These are phyloP conservation scores for Basidioascus undulatus DNA, from an alignment of 768 basidiomycete species.

Conservation along the genomic window DNA sequence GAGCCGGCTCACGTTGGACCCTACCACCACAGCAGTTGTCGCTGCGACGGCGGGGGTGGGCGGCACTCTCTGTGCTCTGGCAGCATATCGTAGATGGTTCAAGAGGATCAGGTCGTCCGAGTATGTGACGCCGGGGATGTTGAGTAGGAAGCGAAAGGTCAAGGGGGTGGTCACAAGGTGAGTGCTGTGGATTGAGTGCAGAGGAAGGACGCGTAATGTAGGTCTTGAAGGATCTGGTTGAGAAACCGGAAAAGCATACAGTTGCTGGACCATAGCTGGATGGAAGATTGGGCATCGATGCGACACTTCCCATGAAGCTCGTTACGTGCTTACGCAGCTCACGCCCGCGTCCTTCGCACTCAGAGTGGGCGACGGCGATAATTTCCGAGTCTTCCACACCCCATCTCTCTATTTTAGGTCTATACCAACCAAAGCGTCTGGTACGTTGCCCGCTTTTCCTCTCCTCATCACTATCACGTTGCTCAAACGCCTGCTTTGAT, in stretches of 20 bases:
- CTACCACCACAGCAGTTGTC: too few relatives aligned
- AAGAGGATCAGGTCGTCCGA: constrained; percentile 36
- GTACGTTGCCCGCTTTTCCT: constrained; percentile 25
- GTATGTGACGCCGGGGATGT: constrained; percentile 40
- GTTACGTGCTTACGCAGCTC: background rate
- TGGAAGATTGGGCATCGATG: too few relatives aligned
- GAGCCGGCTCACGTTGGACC: too few relatives aligned
- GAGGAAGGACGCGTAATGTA: too few relatives aligned
- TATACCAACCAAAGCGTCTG: constrained; percentile 37
- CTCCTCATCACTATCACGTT: too few relatives aligned
- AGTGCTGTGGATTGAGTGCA: too few relatives aligned
- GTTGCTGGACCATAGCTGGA: too few relatives aligned
- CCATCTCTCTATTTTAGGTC: constrained; percentile 43
- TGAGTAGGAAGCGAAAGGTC: constrained; percentile 41
- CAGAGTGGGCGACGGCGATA: constrained; percentile 70
- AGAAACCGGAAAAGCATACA: too few relatives aligned
- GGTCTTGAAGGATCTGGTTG: too few relatives aligned
- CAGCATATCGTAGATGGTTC: constrained; percentile 29
- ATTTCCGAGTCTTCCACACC: constrained; percentile 66
- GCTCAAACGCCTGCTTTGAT: background rate
- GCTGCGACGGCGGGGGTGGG: too few relatives aligned
- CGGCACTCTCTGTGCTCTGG: too few relatives aligned
- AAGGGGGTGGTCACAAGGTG: constrained; percentile 62
- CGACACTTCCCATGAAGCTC: constrained; percentile 1
- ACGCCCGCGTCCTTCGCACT: background rate